phyloP scores from a whole-genome alignment of 495 filamentous ascomycete genomes.

The Venustampulla echinocandica region DNA sequence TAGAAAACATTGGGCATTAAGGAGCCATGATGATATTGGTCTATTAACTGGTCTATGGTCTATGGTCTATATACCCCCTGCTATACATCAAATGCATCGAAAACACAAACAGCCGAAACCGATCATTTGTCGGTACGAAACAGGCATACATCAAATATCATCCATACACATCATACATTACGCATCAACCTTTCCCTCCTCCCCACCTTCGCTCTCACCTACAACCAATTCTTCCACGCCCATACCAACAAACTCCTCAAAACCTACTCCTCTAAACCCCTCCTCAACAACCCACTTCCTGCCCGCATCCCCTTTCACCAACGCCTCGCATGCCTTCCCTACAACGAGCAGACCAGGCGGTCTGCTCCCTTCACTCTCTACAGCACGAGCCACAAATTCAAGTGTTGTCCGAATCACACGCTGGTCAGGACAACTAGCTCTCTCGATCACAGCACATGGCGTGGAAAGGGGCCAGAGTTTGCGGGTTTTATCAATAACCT shows the following conservation, averaged over 20 bases:
- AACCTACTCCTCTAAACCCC: conserved; percentile 65
- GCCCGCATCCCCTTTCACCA: conserved; percentile 44
- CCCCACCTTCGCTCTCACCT: conserved; percentile 10
- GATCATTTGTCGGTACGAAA: neutral
- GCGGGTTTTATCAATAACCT: conserved; percentile 26
- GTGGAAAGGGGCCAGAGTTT: conserved; percentile 45
- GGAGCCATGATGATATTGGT: too few relatives aligned
- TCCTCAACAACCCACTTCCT: conserved; percentile 84
- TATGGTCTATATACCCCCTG: too few relatives aligned
- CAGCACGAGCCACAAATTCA: conserved; percentile 65
- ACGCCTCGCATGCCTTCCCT: conserved; percentile 71
- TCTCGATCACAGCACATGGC: conserved; percentile 86
- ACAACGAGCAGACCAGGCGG: conserved; percentile 90
- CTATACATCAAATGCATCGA: neutral
- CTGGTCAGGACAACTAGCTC: conserved; percentile 93
- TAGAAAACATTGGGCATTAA: neutral
- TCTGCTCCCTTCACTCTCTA: conserved; percentile 82
- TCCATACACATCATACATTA: too few relatives aligned
- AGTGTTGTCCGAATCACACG: conserved; percentile 82
- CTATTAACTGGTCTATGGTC: too few relatives aligned
- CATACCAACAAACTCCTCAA: conserved; percentile 36
- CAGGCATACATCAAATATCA: neutral
- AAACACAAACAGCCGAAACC: neutral
- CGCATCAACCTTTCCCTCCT: neutral
- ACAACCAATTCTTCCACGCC: conserved; percentile 24